Evolutionary conservation across 202 grass and related monocot species (phyloP), one percentile per base, ranked within the genome.

Genomic region (Musa balbisiana): DNA sequence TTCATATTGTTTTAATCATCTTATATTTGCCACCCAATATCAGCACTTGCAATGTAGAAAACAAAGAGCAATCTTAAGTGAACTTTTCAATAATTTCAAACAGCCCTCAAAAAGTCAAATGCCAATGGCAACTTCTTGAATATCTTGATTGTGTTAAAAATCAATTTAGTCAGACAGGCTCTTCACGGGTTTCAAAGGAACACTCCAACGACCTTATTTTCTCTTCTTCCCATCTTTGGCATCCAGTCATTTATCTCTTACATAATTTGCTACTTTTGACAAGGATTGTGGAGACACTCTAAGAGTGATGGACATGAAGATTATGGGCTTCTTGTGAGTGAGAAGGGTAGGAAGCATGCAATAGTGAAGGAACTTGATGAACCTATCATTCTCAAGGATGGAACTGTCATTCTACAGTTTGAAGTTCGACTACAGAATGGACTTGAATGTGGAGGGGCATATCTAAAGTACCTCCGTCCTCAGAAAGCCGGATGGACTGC

Each of bases 381-480:
- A 22, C 55, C 73, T n/a, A 12, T 14, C 33, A 12, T 49, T 76
- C 56, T 76, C 10, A 76, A 76, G 29, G 73, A 76, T 62, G 33
- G 17, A 49, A 62, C 29, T 55, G 20, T 54, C 3, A 16, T 76
- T 62, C 55, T 76, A 21, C 55, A 76, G 55, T 76, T 59, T 62
- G 73, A 76, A 55, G 55, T 55, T 76, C 26, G 55, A 62, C 9
- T 76, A 2, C 55, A 76, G 29, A 76, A 76, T 76, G 73, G 73
- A 49, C 56, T 76, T 22, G 55, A 76, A 49, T 76, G 55, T 76
- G 73, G 55, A 50, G 55, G 73, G 17, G 73, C 73, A 59, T 62
- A 76, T 76, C 19, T 76, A 19, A 76, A 76, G 19, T 76, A 62
- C n/a, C 73, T 62, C 26, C 56, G 55, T 3, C 54, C 55, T 23